phyloP scores from a whole-genome alignment of 1,284 basidiomycete genomes.

The Afroboletus lepidellus region DNA sequence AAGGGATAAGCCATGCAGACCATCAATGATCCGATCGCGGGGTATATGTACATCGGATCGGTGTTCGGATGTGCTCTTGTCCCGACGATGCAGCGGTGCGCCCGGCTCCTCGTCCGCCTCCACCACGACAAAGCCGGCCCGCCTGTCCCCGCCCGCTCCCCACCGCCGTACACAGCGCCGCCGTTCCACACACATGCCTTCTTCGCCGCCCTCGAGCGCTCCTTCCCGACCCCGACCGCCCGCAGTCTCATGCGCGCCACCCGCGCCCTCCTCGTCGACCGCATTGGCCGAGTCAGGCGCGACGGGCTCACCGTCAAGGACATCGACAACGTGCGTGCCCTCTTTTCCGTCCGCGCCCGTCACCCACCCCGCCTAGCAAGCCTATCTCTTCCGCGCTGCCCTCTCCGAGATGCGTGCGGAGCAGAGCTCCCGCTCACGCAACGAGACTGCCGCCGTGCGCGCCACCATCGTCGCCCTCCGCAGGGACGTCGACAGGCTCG shows the following conservation, averaged over 20 bases:
- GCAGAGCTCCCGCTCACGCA: constrained; percentile 78
- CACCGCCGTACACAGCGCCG: constrained; percentile 43
- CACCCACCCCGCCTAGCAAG: constrained; percentile 59
- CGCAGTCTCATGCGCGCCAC: constrained; percentile 86
- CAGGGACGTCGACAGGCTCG: constrained; percentile 85
- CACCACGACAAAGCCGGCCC: constrained; percentile 15
- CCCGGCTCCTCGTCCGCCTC: constrained; percentile 17
- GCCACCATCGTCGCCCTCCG: constrained; percentile 76
- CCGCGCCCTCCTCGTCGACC: constrained; percentile 73
- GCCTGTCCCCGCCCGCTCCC: constrained; percentile 11
- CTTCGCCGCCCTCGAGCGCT: constrained; percentile 63
- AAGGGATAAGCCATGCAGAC: constrained; percentile 12
- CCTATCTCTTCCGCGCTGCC: constrained; percentile 94
- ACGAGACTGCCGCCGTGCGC: constrained; percentile 81
- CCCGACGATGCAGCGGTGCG: constrained; percentile 12
- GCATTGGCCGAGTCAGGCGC: constrained; percentile 71
- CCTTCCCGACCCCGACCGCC: constrained; percentile 69
- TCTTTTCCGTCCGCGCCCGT: neutral
- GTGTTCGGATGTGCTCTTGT: constrained; percentile 9
- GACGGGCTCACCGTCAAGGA: constrained; percentile 83
- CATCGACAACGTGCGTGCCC: constrained; percentile 78
- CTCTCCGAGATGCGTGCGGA: constrained; percentile 90
- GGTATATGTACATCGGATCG: constrained; percentile 19
- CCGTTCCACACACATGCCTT: constrained; percentile 67
- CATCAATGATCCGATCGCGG: neutral